phyloP scores from a whole-genome alignment of 2,329 filamentous ascomycete genomes.

The Leptographium galeiforme region DNA sequence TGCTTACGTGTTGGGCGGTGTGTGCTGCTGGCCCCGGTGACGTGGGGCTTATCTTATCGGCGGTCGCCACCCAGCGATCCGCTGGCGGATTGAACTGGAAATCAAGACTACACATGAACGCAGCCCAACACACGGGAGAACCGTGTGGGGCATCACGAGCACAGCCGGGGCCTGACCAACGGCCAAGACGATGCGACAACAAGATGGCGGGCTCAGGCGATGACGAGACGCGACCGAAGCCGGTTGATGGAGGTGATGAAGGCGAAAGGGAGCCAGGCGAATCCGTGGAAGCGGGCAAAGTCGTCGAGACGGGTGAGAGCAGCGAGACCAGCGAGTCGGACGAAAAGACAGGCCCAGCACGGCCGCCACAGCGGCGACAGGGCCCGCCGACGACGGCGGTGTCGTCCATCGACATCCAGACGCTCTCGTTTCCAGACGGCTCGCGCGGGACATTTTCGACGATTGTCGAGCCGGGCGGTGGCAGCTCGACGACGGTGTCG shows the following conservation, averaged over 20 bases:
- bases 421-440: slow-evolving; percentile 58
- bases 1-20: not conserved
- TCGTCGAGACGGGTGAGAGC: not conserved
- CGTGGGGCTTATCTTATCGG: not conserved
- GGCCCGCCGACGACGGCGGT: slow-evolving; percentile 74
- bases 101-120: no score
- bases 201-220: slow-evolving; percentile 3
- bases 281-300: not conserved
- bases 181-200: not conserved
- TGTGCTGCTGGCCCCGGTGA: not conserved
- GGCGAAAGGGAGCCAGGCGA: no score
- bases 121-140: no score
- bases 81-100: no score
- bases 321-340: slow-evolving; percentile 31
- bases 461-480: slow-evolving; percentile 18
- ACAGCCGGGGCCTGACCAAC: not conserved
- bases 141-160: no score
- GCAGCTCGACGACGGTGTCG: slow-evolving; percentile 14
- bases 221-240: not conserved
- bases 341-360: slow-evolving; percentile 14
- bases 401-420: slow-evolving; percentile 68
- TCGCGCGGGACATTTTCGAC: slow-evolving; percentile 49
- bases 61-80: not conserved
- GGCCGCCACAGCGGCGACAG: slow-evolving; percentile 25
- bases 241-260: not conserved